phyloP scores from a whole-genome alignment of 257 asterid genomes.

The Galeopsis tetrahit region DNA sequence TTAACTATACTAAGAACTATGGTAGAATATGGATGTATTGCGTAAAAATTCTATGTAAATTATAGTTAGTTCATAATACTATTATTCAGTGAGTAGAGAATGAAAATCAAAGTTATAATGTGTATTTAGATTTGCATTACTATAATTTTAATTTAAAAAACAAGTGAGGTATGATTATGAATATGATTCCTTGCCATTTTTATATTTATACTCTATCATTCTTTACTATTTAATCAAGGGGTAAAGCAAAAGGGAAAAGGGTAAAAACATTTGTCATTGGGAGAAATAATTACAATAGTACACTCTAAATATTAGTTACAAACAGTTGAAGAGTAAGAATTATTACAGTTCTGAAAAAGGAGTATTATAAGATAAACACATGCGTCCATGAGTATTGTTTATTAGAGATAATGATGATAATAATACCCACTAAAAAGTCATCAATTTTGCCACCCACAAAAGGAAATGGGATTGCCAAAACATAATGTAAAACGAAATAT shows the following conservation, averaged over 20 bases:
- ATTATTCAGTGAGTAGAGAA: too few species aligned
- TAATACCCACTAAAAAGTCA: conserved; percentile 25
- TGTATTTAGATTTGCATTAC: too few species aligned
- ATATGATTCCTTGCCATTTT: too few species aligned
- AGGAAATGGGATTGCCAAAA: conserved; percentile 3
- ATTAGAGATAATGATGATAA: conserved; percentile 26
- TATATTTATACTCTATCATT: too few species aligned
- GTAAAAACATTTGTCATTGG: conserved; percentile 13
- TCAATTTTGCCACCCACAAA: conserved; percentile 33
- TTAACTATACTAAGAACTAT: too few species aligned
- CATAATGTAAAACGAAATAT: neutral
- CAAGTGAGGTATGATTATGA: too few species aligned
- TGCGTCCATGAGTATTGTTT: conserved; percentile 41
- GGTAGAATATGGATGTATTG: too few species aligned
- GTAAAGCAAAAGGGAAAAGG: conserved; percentile 26
- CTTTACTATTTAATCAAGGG: neutral
- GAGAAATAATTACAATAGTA: conserved; percentile 34
- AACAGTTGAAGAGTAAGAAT: conserved; percentile 37
- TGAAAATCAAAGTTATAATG: too few species aligned
- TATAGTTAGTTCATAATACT: too few species aligned
- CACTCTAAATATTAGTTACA: conserved; percentile 19
- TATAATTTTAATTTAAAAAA: too few species aligned
- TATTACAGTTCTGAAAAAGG: conserved; percentile 34
- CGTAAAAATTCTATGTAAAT: too few species aligned
- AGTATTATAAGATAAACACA: conserved; percentile 45